A percentile compares a stretch with the other conserved stretches of the same genome.
Evolutionary conservation across 352 stramenopile genomes (phyloP).

Genomic region (Thraustochytrium striatum): DNA sequence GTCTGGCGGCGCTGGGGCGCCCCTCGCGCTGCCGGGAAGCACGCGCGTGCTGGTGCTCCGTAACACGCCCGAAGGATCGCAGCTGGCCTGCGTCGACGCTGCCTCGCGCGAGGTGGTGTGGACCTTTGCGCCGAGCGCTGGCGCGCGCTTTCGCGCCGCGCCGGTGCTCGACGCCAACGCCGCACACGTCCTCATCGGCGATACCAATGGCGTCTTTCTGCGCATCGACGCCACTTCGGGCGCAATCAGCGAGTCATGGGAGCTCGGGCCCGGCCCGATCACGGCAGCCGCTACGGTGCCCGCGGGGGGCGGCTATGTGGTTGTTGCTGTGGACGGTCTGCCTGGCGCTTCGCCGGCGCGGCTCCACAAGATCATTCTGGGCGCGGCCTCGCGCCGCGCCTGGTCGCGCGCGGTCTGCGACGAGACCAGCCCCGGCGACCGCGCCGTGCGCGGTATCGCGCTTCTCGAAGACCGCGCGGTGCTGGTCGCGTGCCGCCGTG

Average conservation of each 20-base stretch:
- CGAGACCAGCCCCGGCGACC: neutral
- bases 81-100: neutral
- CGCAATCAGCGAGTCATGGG: neutral
- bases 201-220: slow-evolving; percentile 5
- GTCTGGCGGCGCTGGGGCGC: neutral
- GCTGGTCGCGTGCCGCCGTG: slow-evolving; percentile 3
- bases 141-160: neutral
- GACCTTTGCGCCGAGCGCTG: neutral
- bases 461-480: neutral
- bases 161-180: neutral
- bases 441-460: neutral
- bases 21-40: too few species aligned
- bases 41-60: too few species aligned
- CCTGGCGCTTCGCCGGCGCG: neutral
- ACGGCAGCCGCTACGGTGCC: slow-evolving; percentile 4
- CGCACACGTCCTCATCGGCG: slow-evolving; percentile 3
- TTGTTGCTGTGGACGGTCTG: neutral
- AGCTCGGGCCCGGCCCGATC: slow-evolving; percentile 6
- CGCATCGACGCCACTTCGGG: neutral
- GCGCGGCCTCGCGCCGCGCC: neutral
- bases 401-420: slow-evolving; percentile 9
- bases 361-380: slow-evolving; percentile 1
- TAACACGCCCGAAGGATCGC: neutral
- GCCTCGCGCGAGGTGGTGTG: neutral
- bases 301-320: neutral